Evolutionary conservation across 805 yeast species (phyloP), one percentile per base, ranked within the genome.

Genomic region (Saturnispora zaruensis): DNA sequence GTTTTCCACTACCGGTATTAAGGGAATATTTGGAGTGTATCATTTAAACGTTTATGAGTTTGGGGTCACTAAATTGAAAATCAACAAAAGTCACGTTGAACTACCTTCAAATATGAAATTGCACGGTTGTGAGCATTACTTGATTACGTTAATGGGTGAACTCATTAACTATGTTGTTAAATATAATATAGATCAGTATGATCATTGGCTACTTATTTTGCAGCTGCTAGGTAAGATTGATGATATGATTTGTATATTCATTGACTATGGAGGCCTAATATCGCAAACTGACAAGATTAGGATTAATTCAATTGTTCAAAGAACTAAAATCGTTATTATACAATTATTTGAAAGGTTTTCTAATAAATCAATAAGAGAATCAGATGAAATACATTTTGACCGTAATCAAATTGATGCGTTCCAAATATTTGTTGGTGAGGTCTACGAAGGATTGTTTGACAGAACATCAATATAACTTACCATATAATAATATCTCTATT

Each of bases 71-170:
- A 38, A 2, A 16, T 45, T 14, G 37, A 34, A 25, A 7, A 20
- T 14, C 28, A 40, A 21, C n/a, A 25, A 6, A 8, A 40, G 4
- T 7, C 21, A 5, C 14, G 25, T 37, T 3, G 47, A 43, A 13
- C 24, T 54, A 20, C 52, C 57, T 3, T 14, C 8, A 16, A 45
- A 51, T 34, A 40, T 54, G 13, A 25, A 36, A 5, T 44, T 37
- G 11, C 40, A 48, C 6, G 87, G 86, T 0, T 90, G 83, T 61
- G 69, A 75, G 0, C 79, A 79, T 47, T 84, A 82, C 56, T 63
- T 84, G 16, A 67, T 87, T 23, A 72, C 74, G 38, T 71, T 85
- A 2, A 76, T 87, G 45, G 87, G 84, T 45, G 89, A 84, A 53
- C 59, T 83, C 26, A 73, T 79, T 44, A 90, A 83, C 54, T 84